A percentile compares a stretch with the other conserved stretches of the same genome.
Conservation (phyloP, 306 rosid species). For the Alnus rubra region DNA sequence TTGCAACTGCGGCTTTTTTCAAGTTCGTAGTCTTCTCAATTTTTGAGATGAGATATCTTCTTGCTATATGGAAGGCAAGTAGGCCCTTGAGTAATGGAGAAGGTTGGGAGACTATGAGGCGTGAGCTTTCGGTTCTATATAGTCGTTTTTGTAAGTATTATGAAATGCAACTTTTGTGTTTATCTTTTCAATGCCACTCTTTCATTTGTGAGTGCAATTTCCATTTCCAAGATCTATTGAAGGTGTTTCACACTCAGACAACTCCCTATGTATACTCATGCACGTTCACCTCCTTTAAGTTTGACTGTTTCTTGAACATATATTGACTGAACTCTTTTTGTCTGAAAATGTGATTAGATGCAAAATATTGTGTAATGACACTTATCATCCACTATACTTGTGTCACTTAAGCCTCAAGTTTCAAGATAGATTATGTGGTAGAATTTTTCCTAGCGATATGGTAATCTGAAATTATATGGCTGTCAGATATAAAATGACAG, state of each 20-base stretch:
- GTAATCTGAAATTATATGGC: no score
- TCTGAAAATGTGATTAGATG: background rate
- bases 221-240: background rate
- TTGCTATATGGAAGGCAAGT: slow-evolving; percentile 98
- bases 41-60: slow-evolving; percentile 99
- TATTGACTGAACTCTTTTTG: background rate
- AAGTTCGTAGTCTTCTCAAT: slow-evolving; percentile 97
- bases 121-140: slow-evolving; percentile 92
- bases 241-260: background rate
- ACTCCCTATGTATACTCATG: background rate
- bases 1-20: slow-evolving; percentile 99
- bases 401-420: background rate
- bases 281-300: background rate
- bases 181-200: background rate
- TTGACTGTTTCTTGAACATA: background rate
- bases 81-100: slow-evolving; percentile 87
- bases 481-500: no score
- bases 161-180: slow-evolving; percentile 12
- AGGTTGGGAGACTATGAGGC: slow-evolving; percentile 99
- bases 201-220: background rate
- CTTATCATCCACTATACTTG: background rate
- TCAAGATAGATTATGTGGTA: background rate
- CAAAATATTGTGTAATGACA: background rate
- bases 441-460: background rate
- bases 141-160: slow-evolving; percentile 92